These are phyloP conservation scores for Serendipita sp. DNA, from an alignment of 768 basidiomycete species.

Conservation along the genomic window DNA sequence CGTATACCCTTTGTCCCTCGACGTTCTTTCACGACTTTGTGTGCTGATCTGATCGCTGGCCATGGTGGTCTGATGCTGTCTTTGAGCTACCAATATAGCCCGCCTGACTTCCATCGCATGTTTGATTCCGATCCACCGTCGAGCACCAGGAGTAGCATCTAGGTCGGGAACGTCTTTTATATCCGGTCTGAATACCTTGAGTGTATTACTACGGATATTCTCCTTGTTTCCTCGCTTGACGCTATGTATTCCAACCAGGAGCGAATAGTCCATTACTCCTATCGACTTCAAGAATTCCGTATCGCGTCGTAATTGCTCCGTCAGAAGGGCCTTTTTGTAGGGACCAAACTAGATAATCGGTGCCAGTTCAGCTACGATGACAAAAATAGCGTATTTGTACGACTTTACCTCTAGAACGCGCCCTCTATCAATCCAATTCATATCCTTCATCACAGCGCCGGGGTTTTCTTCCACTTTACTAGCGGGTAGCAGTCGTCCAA, in stretches of 20 bases:
- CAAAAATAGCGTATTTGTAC: neutral
- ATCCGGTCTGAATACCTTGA: slow-evolving; percentile 63
- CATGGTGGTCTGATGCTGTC: neutral
- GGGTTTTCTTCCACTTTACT: slow-evolving; percentile 65
- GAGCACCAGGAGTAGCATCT: neutral
- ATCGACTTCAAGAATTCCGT: slow-evolving; percentile 68
- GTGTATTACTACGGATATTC: slow-evolving; percentile 75
- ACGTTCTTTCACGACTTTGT: neutral
- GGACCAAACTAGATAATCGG: slow-evolving; percentile 47
- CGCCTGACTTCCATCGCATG: slow-evolving; percentile 2
- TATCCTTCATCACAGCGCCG: slow-evolving; percentile 81
- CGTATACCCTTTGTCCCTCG: neutral
- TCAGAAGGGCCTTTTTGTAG: slow-evolving; percentile 79
- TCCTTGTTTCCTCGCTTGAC: slow-evolving; percentile 84
- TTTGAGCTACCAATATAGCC: neutral
- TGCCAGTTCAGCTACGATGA: neutral
- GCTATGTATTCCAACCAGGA: slow-evolving; percentile 88
- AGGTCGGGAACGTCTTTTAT: slow-evolving; percentile 4
- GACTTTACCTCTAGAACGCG: slow-evolving; percentile 45
- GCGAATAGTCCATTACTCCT: slow-evolving; percentile 90
- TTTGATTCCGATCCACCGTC: slow-evolving; percentile 2
- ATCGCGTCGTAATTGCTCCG: slow-evolving; percentile 83
- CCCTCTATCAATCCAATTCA: slow-evolving; percentile 83
- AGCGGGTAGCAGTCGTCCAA: slow-evolving; percentile 77
- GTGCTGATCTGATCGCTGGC: neutral